Percentiles rank a stretch among this genome's conserved stretches.
These are phyloP conservation scores for Bullera alba DNA, from an alignment of 768 basidiomycete species.

Conservation along the genomic window DNA sequence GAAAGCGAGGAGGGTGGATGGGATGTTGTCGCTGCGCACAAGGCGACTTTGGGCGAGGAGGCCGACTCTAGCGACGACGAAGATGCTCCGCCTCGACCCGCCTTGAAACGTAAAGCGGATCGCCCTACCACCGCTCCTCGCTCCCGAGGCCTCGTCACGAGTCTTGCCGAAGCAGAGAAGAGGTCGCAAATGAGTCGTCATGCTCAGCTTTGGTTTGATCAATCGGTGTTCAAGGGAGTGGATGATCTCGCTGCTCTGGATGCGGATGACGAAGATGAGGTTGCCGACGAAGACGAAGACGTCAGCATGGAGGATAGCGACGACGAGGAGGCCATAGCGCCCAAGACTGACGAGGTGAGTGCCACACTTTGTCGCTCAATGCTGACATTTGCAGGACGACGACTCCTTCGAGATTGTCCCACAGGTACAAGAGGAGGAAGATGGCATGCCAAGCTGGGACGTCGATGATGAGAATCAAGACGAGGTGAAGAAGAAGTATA, in stretches of 20 bases:
- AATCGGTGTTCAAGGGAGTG: conserved; percentile 72
- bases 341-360: too few species aligned
- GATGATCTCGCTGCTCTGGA: conserved; percentile 50
- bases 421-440: conserved; percentile 54
- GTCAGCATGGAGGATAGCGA: conserved; percentile 33
- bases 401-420: conserved; percentile 70
- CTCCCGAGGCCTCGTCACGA: conserved; percentile 48
- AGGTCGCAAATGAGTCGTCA: conserved; percentile 48
- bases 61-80: conserved; percentile 47
- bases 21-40: conserved; percentile 41
- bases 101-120: too few species aligned
- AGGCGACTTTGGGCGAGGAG: conserved; percentile 39
- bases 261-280: conserved; percentile 49
- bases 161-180: conserved; percentile 48
- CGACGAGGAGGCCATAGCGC: conserved; percentile 33
- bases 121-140: background rate
- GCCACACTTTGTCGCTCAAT: too few species aligned
- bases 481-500: conserved; percentile 58
- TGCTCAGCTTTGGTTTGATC: conserved; percentile 90
- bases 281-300: conserved; percentile 45
- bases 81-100: too few species aligned
- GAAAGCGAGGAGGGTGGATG: conserved; percentile 49
- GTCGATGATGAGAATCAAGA: conserved; percentile 70
- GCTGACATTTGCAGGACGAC: conserved; percentile 47
- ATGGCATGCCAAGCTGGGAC: conserved; percentile 64